Conservation (phyloP, 345 rosid genomes). For the Ceriops tagal region DNA sequence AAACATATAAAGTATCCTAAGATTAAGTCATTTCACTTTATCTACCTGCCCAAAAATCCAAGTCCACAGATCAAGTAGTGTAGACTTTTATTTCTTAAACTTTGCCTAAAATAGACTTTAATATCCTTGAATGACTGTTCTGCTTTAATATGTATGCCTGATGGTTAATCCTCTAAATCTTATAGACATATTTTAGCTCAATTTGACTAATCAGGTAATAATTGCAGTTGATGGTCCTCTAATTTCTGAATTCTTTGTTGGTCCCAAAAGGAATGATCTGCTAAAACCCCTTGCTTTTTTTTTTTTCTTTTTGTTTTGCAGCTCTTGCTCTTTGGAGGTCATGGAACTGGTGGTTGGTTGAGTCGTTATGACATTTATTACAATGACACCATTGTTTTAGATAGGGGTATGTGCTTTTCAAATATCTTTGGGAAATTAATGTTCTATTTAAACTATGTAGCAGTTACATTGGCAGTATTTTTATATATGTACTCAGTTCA, state of each 20-base stretch:
- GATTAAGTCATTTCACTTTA: too few species aligned
- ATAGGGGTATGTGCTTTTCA: slow-evolving; percentile 59
- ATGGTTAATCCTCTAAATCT: not conserved
- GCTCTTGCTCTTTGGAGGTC: slow-evolving; percentile 97
- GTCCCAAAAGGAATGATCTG: slow-evolving; percentile 3
- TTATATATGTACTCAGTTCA: not conserved
- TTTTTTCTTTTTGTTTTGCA: slow-evolving; percentile 24
- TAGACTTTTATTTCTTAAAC: too few species aligned
- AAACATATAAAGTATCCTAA: too few species aligned
- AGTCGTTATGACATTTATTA: slow-evolving; percentile 94
- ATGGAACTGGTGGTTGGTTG: slow-evolving; percentile 98
- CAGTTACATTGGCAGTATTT: not conserved
- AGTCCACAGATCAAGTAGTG: too few species aligned
- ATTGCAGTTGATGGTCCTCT: slow-evolving; percentile 2
- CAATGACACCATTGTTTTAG: slow-evolving; percentile 79
- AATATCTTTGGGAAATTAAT: not conserved
- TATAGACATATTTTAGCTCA: too few species aligned
- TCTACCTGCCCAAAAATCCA: too few species aligned
- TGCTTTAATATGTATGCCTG: too few species aligned
- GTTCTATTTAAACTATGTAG: not conserved
- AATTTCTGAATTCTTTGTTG: not conserved
- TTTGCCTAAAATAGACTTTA: too few species aligned
- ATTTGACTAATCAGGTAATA: not conserved
- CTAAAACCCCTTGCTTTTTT: not conserved
- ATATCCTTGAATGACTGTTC: too few species aligned